Conservation (phyloP, 192 early-diverging fungal genomes). For the Coemansia asiatica region DNA sequence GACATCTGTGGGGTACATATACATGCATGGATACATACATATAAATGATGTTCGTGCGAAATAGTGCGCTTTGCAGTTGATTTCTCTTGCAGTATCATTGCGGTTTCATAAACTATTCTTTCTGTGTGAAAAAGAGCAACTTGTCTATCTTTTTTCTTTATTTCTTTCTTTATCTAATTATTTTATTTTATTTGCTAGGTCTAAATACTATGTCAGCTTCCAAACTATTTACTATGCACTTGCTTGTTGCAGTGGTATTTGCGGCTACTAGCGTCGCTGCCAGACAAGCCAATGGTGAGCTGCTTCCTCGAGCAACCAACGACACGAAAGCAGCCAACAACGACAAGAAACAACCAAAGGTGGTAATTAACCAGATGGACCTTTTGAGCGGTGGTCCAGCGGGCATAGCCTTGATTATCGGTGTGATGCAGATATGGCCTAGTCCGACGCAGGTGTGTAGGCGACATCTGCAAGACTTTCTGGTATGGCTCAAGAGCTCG, state of each 20-base stretch:
- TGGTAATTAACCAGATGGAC: constrained; percentile 22
- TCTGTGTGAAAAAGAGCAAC: no score
- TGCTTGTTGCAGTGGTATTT: not conserved
- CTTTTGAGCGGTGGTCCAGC: constrained; percentile 23
- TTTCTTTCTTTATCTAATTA: not conserved
- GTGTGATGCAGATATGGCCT: constrained; percentile 24
- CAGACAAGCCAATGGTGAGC: not conserved
- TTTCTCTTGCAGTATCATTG: no score
- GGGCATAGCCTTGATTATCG: constrained; percentile 4
- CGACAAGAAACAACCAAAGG: not conserved
- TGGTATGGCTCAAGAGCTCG: constrained; percentile 17
- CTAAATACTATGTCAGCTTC: not conserved
- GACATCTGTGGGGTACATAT: no score
- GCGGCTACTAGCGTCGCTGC: no score
- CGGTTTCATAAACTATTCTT: no score
- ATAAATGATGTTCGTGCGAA: no score
- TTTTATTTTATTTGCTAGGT: constrained; percentile 6
- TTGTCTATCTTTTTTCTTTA: no score
- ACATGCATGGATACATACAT: no score
- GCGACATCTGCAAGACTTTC: constrained; percentile 14
- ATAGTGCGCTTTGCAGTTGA: no score
- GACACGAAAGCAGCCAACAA: not conserved
- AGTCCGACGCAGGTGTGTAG: constrained; percentile 13
- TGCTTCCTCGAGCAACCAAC: no score
- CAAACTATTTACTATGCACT: not conserved